Evolutionary conservation across 2,329 filamentous ascomycete species (phyloP).

Genomic region (Exserohilum turcica): DNA sequence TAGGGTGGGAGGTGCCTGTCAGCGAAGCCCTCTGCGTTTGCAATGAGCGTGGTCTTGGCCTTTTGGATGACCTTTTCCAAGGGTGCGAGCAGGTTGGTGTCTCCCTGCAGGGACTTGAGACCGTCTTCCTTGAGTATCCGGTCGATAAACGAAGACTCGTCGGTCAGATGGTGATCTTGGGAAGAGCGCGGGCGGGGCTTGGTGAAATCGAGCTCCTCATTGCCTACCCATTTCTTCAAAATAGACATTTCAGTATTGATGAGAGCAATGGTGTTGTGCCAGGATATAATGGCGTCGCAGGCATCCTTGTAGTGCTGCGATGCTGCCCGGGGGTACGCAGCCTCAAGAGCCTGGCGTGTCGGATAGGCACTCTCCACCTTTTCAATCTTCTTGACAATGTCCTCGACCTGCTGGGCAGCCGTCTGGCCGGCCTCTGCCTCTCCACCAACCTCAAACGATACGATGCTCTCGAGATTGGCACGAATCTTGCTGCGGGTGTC

Average conservation of each 20-base stretch:
- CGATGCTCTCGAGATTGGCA: slow-evolving; percentile 80
- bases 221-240: slow-evolving; percentile 94
- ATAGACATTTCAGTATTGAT: slow-evolving; percentile 95
- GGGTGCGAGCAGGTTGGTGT: slow-evolving; percentile 79
- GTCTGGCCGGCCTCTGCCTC: slow-evolving; percentile 90
- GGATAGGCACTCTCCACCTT: slow-evolving; percentile 86
- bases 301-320: slow-evolving; percentile 80
- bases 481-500: slow-evolving; percentile 77
- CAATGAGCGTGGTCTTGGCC: slow-evolving; percentile 87
- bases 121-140: slow-evolving; percentile 94
- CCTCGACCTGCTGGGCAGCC: slow-evolving; percentile 84
- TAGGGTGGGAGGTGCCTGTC: slow-evolving; percentile 92
- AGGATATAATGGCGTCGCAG: slow-evolving; percentile 87
- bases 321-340: slow-evolving; percentile 75
- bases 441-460: slow-evolving; percentile 91
- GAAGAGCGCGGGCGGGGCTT: slow-evolving; percentile 73
- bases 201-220: slow-evolving; percentile 89
- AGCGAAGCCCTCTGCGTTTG: slow-evolving; percentile 81
- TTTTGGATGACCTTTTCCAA: slow-evolving; percentile 89
- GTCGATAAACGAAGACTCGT: slow-evolving; percentile 93
- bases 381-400: slow-evolving; percentile 88
- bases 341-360: slow-evolving; percentile 73
- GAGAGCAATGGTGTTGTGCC: slow-evolving; percentile 95
- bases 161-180: slow-evolving; percentile 73
- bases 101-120: slow-evolving; percentile 85